Conservation (phyloP, 306 rosid genomes). For the Erythrophleum fordii region DNA sequence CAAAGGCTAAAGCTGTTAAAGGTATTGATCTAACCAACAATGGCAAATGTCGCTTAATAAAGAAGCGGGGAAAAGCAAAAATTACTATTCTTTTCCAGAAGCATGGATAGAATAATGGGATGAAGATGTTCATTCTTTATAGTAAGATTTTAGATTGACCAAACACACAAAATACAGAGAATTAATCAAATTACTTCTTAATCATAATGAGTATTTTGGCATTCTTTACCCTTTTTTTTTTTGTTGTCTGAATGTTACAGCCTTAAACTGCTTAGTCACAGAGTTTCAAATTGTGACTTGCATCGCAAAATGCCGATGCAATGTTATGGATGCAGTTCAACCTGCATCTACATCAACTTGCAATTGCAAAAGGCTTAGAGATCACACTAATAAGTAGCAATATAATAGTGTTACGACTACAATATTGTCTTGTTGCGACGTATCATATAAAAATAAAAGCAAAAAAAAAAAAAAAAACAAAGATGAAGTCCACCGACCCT, state of each 20-base stretch:
- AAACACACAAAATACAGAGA: background rate
- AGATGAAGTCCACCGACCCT: no score
- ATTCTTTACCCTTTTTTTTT: background rate
- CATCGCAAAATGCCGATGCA: no score
- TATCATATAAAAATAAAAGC: no score
- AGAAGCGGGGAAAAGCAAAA: conserved; percentile 15
- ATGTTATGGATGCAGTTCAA: no score
- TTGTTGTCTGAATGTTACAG: background rate
- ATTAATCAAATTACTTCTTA: background rate
- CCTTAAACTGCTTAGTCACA: no score
- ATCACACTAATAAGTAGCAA: no score
- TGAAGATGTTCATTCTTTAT: background rate
- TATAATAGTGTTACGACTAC: no score
- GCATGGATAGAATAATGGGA: background rate
- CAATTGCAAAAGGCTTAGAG: no score
- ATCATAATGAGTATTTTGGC: background rate
- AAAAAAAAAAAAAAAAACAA: no score
- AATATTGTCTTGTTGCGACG: no score
- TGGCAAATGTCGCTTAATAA: conserved; percentile 50
- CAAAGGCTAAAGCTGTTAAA: conserved; percentile 25
- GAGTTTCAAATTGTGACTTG: no score
- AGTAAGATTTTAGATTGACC: background rate
- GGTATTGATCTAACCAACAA: conserved; percentile 47
- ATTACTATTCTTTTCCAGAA: background rate
- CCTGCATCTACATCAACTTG: no score